A percentile compares a stretch with the other conserved stretches of the same genome.
Evolutionary conservation across 192 early-diverging fungal species (phyloP).

Genomic region (Backusella sp.): DNA sequence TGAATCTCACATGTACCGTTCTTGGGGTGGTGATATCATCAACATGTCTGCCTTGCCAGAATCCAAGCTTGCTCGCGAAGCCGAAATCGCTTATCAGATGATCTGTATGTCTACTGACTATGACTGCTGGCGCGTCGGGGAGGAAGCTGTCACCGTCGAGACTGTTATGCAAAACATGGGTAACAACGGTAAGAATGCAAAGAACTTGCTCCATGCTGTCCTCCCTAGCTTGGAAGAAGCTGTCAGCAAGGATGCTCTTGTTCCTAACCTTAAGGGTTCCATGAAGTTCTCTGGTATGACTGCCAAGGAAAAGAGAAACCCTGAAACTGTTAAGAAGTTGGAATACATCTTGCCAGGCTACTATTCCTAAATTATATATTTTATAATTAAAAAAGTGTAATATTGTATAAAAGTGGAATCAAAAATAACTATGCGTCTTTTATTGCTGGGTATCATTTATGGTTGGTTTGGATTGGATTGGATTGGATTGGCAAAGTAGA

Average conservation of each 20-base stretch:
- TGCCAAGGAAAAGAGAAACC: slow-evolving; percentile 65
- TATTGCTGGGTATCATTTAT: background rate
- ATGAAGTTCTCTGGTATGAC: slow-evolving; percentile 90
- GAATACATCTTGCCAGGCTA: slow-evolving; percentile 84
- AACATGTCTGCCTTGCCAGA: slow-evolving; percentile 99
- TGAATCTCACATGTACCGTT: slow-evolving; percentile 94
- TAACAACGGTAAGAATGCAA: slow-evolving; percentile 82
- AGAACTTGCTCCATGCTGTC: slow-evolving; percentile 68
- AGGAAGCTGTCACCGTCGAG: slow-evolving; percentile 83
- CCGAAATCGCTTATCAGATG: slow-evolving; percentile 98
- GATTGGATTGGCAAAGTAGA: background rate
- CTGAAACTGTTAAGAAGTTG: slow-evolving; percentile 73
- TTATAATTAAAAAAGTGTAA: background rate
- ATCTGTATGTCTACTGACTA: slow-evolving; percentile 99
- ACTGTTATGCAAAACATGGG: slow-evolving; percentile 86
- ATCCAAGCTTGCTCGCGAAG: slow-evolving; percentile 95
- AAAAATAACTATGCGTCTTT: background rate
- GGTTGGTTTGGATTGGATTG: background rate
- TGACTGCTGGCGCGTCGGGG: slow-evolving; percentile 82
- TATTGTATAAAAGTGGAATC: background rate
- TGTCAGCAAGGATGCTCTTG: slow-evolving; percentile 48
- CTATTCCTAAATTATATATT: slow-evolving; percentile 35
- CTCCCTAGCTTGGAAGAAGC: slow-evolving; percentile 76
- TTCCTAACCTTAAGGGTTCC: slow-evolving; percentile 69
- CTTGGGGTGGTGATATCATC: slow-evolving; percentile 92